Percentiles rank a stretch among this genome's conserved stretches.
Conservation (phyloP, 164 flowering plant genomes). For the Taxillus chinensis region DNA sequence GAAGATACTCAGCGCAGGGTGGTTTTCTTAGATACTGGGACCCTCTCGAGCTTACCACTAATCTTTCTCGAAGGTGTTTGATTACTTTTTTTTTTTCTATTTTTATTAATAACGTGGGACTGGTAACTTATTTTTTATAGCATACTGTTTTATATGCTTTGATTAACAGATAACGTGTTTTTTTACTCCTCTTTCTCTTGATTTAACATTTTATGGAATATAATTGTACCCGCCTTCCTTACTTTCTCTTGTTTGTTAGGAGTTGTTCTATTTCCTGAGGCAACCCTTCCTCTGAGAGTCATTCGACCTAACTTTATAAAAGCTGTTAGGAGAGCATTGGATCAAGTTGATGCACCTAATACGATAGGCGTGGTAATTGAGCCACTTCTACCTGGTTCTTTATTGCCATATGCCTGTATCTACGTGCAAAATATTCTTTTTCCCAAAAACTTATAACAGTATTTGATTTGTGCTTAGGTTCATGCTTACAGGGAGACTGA, state of each 20-base stretch:
- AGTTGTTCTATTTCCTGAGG: conserved; percentile 84
- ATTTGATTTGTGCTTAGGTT: conserved; percentile 35
- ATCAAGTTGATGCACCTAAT: conserved; percentile 52
- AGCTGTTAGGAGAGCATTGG: conserved; percentile 61
- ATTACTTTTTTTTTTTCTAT: neutral
- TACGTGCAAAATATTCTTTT: neutral
- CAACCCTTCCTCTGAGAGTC: conserved; percentile 80
- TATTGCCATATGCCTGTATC: neutral
- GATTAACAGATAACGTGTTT: neutral
- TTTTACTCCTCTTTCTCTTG: neutral
- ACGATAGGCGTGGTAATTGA: conserved; percentile 86
- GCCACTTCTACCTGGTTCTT: conserved; percentile 1
- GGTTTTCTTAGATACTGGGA: conserved; percentile 74
- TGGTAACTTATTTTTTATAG: neutral
- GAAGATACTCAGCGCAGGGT: conserved; percentile 70
- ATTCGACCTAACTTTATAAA: conserved; percentile 53
- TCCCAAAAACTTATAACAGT: neutral
- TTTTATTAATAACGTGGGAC: neutral
- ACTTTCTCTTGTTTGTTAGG: conserved; percentile 29
- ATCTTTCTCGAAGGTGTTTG: conserved; percentile 68
- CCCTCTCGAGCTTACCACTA: conserved; percentile 55
- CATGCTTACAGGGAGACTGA: conserved; percentile 31
- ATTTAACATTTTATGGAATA: neutral
- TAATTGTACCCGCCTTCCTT: neutral
- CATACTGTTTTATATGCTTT: too few relatives aligned